These are phyloP conservation scores for Parsonsia alboflavescens DNA, from an alignment of 257 asterid species.

Conservation along the genomic window DNA sequence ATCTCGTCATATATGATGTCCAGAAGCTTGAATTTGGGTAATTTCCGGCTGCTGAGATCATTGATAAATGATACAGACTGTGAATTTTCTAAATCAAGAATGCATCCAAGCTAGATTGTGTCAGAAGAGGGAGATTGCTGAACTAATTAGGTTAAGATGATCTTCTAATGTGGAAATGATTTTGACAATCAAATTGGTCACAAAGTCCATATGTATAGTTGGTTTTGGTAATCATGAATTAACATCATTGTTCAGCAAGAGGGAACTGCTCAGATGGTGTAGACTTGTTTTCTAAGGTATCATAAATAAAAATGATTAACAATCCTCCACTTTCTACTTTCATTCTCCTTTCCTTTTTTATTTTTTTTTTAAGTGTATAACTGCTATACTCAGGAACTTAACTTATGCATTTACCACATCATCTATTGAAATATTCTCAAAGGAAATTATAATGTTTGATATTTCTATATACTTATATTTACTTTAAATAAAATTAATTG, in stretches of 20 bases:
- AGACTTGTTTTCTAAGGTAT: neutral
- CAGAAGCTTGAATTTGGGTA: slow-evolving; percentile 18
- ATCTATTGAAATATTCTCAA: no score
- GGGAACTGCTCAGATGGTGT: neutral
- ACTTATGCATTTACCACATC: no score
- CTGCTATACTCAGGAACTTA: no score
- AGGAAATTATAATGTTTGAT: no score
- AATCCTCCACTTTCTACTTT: neutral
- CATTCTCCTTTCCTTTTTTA: no score
- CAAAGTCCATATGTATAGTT: neutral
- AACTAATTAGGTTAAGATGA: neutral
- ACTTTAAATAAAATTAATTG: no score
- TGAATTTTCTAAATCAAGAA: neutral
- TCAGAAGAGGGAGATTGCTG: neutral
- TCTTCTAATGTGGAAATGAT: neutral
- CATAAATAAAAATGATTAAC: neutral
- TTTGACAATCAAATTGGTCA: neutral
- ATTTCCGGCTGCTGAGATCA: neutral
- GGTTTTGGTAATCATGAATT: neutral
- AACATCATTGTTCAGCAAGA: neutral
- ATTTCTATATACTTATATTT: no score
- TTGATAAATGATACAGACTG: slow-evolving; percentile 7
- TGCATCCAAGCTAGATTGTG: neutral
- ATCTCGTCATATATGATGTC: slow-evolving; percentile 21
- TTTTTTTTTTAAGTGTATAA: no score